These are phyloP conservation scores for Trichoderma sp. DNA, from an alignment of 2,329 filamentous ascomycete genomes.

Conservation along the genomic window DNA sequence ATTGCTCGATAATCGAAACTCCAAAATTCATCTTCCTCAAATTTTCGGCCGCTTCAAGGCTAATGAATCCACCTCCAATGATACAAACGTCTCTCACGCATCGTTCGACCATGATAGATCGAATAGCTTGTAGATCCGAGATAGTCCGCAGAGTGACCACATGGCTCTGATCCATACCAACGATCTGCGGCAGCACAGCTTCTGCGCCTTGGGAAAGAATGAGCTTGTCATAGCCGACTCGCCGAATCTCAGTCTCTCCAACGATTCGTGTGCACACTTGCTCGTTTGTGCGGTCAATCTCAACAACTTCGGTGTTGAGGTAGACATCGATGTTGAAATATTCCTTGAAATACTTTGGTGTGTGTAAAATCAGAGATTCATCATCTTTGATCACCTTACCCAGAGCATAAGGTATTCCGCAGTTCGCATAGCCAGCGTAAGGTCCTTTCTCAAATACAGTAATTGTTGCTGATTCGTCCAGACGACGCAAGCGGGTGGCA, in stretches of 20 bases:
- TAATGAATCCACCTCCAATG: neutral
- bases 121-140: rapidly evolving
- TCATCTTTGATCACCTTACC: neutral
- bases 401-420: neutral
- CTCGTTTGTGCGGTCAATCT: neutral
- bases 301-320: neutral
- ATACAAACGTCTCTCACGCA: neutral
- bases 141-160: neutral
- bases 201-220: neutral
- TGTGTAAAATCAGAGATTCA: neutral
- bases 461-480: neutral
- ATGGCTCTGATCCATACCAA: neutral
- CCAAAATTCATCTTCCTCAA: neutral
- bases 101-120: neutral
- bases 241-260: neutral
- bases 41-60: neutral
- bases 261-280: neutral
- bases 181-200: neutral
- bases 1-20: neutral
- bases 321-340: neutral
- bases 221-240: neutral
- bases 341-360: neutral
- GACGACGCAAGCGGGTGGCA: neutral
- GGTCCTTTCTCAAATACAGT: neutral
- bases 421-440: neutral